phyloP scores from a whole-genome alignment of 208 protist species.

The Leishmania guyanensis region DNA sequence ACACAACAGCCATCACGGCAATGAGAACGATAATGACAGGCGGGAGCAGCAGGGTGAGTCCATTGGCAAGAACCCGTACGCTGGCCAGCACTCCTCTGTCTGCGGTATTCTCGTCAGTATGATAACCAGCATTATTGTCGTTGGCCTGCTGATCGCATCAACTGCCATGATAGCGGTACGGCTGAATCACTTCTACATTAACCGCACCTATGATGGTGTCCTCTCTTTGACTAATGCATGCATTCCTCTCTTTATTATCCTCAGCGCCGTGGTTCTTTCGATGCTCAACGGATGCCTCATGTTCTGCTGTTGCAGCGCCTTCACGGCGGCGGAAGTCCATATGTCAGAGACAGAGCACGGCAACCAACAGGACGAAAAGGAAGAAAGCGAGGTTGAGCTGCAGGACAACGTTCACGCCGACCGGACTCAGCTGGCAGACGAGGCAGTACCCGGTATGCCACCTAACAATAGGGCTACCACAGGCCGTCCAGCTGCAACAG shows the following conservation, averaged over 20 bases:
- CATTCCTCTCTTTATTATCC: slow-evolving; percentile 64
- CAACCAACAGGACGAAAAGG: slow-evolving; percentile 20
- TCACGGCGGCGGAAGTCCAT: background rate
- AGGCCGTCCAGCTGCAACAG: background rate
- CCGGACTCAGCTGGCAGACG: background rate
- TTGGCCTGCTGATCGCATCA: slow-evolving; percentile 44
- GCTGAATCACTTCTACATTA: slow-evolving; percentile 51
- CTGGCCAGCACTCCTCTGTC: slow-evolving; percentile 15
- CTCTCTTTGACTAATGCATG: slow-evolving; percentile 38
- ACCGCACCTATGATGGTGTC: slow-evolving; percentile 33
- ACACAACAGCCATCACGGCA: slow-evolving; percentile 5
- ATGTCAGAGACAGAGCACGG: slow-evolving; percentile 5
- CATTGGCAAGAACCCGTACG: slow-evolving; percentile 6
- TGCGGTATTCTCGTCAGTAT: slow-evolving; percentile 12
- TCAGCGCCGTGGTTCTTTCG: slow-evolving; percentile 25
- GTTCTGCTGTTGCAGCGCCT: slow-evolving; percentile 28
- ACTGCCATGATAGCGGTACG: slow-evolving; percentile 57
- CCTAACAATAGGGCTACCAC: slow-evolving; percentile 11
- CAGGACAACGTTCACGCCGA: slow-evolving; percentile 6
- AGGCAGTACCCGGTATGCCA: background rate
- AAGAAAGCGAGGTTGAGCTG: slow-evolving; percentile 3
- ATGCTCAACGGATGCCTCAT: slow-evolving; percentile 21
- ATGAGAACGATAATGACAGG: background rate
- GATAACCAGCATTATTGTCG: slow-evolving; percentile 22
- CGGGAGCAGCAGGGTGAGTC: background rate